Percentiles rank a stretch among this genome's conserved stretches.
These are phyloP conservation scores for Xylaria cubensis DNA, from an alignment of 495 filamentous ascomycete species.

Conservation along the genomic window DNA sequence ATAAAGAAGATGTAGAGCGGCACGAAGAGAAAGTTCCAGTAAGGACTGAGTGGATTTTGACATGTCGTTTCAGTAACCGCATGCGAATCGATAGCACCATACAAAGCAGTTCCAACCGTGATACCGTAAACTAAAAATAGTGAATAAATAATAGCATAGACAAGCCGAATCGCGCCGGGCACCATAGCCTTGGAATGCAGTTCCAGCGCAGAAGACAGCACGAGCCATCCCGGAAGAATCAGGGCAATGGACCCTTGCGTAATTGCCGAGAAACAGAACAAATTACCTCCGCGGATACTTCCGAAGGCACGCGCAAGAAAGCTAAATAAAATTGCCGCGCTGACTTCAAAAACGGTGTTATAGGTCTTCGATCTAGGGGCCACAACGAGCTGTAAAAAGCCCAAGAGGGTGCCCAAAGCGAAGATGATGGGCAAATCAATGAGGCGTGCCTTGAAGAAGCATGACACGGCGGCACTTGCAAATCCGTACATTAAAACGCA, in stretches of 20 bases:
- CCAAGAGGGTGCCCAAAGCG: slow-evolving; percentile 78
- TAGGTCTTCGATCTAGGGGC: slow-evolving; percentile 79
- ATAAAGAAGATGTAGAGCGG: slow-evolving; percentile 78
- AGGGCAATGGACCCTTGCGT: slow-evolving; percentile 88
- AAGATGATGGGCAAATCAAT: slow-evolving; percentile 88
- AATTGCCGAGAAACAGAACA: slow-evolving; percentile 90
- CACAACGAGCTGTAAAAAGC: slow-evolving; percentile 76
- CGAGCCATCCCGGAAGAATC: slow-evolving; percentile 76
- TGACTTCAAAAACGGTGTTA: slow-evolving; percentile 87
- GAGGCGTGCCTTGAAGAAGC: slow-evolving; percentile 84
- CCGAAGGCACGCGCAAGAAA: slow-evolving; percentile 87
- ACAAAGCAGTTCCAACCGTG: slow-evolving; percentile 86
- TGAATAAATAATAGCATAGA: slow-evolving; percentile 92
- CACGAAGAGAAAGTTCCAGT: slow-evolving; percentile 75
- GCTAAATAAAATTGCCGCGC: slow-evolving; percentile 78
- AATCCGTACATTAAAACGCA: slow-evolving; percentile 78
- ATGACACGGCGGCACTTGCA: slow-evolving; percentile 74
- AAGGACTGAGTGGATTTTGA: slow-evolving; percentile 60
- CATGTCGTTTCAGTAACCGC: slow-evolving; percentile 77
- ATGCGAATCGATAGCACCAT: slow-evolving; percentile 75
- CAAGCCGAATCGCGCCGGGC: slow-evolving; percentile 87
- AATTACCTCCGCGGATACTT: slow-evolving; percentile 67
- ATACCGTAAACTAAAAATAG: slow-evolving; percentile 92
- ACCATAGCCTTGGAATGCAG: slow-evolving; percentile 84
- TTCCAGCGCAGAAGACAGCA: slow-evolving; percentile 78